Evolutionary conservation across 208 protist species (phyloP).

Genomic region (Tritrichomonas foetus): DNA sequence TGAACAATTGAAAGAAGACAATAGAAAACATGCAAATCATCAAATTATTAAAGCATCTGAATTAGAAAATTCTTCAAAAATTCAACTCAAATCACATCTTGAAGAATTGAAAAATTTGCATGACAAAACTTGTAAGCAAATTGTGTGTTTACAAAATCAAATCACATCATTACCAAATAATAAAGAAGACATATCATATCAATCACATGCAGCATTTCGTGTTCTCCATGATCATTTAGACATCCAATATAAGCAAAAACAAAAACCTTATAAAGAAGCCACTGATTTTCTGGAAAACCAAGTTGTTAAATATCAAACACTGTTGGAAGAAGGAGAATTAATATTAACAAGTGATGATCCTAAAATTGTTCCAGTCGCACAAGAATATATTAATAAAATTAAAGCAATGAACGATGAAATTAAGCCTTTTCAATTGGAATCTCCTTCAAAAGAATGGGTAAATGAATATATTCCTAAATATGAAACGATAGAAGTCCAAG

Average conservation of each 20-base stretch:
- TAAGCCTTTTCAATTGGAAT: not conserved
- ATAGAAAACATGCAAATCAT: not conserved
- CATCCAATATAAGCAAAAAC: not conserved
- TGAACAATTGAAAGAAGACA: not conserved
- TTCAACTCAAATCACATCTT: not conserved
- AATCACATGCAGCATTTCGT: not conserved
- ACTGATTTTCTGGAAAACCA: not conserved
- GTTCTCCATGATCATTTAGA: not conserved
- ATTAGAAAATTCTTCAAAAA: not conserved
- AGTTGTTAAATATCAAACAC: not conserved
- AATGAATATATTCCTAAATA: not conserved
- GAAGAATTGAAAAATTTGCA: not conserved
- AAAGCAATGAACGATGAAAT: not conserved
- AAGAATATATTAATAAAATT: not conserved
- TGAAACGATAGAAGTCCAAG: not conserved
- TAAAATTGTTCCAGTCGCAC: not conserved
- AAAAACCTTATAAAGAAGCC: not conserved
- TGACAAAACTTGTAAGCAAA: not conserved
- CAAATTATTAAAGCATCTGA: not conserved
- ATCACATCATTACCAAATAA: not conserved
- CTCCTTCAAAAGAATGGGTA: not conserved
- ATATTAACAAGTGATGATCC: not conserved
- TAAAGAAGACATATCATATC: not conserved
- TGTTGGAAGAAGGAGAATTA: not conserved
- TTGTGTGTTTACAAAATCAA: not conserved